Conservation (phyloP, 768 basidiomycete species). For the Xerocomellus intermedius region DNA sequence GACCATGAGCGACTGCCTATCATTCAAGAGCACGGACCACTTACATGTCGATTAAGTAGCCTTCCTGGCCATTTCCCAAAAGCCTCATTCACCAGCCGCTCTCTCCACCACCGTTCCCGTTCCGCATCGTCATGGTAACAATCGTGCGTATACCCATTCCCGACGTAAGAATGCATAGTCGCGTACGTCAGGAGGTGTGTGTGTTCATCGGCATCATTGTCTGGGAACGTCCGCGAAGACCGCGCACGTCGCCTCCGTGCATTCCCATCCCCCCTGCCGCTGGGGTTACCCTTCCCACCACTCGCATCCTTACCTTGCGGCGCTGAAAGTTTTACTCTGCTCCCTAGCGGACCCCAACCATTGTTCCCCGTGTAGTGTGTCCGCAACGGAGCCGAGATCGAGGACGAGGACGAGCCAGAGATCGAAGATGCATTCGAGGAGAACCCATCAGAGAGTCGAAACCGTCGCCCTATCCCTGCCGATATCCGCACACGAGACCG, state of each 20-base stretch:
- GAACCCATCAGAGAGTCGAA: constrained; percentile 30
- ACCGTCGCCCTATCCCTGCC: constrained; percentile 58
- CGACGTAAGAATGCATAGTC: constrained; percentile 17
- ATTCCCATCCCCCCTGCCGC: background rate
- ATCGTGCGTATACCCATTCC: constrained; percentile 24
- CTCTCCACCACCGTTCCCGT: constrained; percentile 40
- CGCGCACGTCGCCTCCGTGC: constrained; percentile 3
- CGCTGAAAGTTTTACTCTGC: constrained; percentile 43
- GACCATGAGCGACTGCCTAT: background rate
- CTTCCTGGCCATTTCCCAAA: constrained; percentile 72
- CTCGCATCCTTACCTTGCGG: constrained; percentile 6
- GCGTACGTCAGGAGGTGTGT: constrained; percentile 38
- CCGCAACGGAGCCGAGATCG: constrained; percentile 78
- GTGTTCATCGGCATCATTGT: constrained; percentile 33
- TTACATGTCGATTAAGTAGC: constrained; percentile 66
- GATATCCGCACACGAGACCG: constrained; percentile 76
- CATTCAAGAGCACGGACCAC: constrained; percentile 23
- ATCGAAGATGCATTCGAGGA: constrained; percentile 37
- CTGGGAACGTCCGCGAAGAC: constrained; percentile 7
- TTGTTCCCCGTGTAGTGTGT: constrained; percentile 51
- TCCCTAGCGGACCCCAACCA: constrained; percentile 62
- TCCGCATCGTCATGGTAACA: constrained; percentile 21
- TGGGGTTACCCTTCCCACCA: background rate
- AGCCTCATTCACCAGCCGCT: constrained; percentile 44
- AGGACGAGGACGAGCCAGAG: constrained; percentile 71